Evolutionary conservation across 2,329 filamentous ascomycete species (phyloP).

Genomic region (Coleophoma cylindrospora): DNA sequence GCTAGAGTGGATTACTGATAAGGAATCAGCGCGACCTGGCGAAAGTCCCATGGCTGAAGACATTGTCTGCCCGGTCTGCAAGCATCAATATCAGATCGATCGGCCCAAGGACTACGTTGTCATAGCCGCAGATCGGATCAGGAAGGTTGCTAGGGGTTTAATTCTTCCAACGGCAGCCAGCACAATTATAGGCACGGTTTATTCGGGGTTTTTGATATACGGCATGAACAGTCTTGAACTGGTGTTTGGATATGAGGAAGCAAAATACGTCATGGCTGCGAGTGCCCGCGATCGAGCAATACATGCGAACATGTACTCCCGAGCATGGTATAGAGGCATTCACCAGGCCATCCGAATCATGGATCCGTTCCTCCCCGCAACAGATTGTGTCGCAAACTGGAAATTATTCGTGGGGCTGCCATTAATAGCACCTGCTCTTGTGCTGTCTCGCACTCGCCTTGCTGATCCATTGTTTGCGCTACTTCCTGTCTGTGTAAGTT

Average conservation of each 20-base stretch:
- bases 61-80: constrained; percentile 86
- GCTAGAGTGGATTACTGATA: constrained; percentile 88
- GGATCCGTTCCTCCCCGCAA: constrained; percentile 21
- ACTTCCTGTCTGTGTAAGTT: constrained; percentile 27
- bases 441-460: constrained; percentile 61
- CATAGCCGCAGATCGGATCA: constrained; percentile 13
- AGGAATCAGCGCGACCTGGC: constrained; percentile 59
- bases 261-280: constrained; percentile 43
- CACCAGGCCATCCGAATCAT: not conserved
- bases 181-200: constrained; percentile 34
- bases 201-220: constrained; percentile 47
- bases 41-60: constrained; percentile 48
- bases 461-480: constrained; percentile 41
- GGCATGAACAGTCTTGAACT: constrained; percentile 60
- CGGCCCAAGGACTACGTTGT: constrained; percentile 72
- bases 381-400: constrained; percentile 7
- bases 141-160: constrained; percentile 12
- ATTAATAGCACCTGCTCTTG: constrained; percentile 61
- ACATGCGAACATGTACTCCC: too few relatives aligned
- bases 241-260: constrained; percentile 61
- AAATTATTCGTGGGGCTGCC: constrained; percentile 48
- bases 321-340: too few relatives aligned
- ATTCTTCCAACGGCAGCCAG: constrained; percentile 23
- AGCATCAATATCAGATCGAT: constrained; percentile 70
- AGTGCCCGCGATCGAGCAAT: not conserved